Percentiles rank a stretch among this genome's conserved stretches.
phyloP scores from a whole-genome alignment of 441 rosid genomes.

The Gossypium gossypioides region DNA sequence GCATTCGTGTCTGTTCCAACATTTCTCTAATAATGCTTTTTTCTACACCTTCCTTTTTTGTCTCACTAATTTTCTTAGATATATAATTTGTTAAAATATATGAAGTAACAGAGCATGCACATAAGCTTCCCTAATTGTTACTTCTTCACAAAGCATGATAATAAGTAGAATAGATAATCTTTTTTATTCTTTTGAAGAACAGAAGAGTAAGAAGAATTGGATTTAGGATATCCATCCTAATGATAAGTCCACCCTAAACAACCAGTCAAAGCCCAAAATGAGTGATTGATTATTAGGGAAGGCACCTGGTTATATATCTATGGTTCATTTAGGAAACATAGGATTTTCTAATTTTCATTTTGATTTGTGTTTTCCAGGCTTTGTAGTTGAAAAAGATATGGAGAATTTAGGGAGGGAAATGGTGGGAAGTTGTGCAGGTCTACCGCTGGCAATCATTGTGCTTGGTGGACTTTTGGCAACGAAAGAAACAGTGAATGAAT shows the following conservation, averaged over 20 bases:
- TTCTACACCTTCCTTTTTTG: background rate
- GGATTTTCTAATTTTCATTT: background rate
- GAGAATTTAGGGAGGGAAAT: constrained; percentile 21
- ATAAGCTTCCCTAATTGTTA: background rate
- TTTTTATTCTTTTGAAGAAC: background rate
- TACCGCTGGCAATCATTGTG: constrained; percentile 24
- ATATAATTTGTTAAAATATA: background rate
- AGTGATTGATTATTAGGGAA: background rate
- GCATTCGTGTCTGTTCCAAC: too few relatives aligned
- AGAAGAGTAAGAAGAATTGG: background rate
- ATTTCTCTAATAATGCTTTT: too few relatives aligned
- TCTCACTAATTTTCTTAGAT: background rate
- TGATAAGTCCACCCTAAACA: background rate
- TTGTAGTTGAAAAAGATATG: background rate
- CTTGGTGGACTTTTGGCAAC: constrained; percentile 26
- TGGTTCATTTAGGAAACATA: background rate
- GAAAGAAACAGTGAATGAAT: constrained; percentile 13
- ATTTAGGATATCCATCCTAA: background rate
- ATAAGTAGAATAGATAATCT: background rate
- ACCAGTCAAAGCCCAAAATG: background rate
- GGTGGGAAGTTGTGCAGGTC: constrained; percentile 21
- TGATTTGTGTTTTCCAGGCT: background rate
- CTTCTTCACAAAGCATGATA: background rate
- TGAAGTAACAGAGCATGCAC: background rate
- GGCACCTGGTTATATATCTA: background rate